Conservation (phyloP, 2,329 filamentous ascomycete species). For the Metarhizium humberi region DNA sequence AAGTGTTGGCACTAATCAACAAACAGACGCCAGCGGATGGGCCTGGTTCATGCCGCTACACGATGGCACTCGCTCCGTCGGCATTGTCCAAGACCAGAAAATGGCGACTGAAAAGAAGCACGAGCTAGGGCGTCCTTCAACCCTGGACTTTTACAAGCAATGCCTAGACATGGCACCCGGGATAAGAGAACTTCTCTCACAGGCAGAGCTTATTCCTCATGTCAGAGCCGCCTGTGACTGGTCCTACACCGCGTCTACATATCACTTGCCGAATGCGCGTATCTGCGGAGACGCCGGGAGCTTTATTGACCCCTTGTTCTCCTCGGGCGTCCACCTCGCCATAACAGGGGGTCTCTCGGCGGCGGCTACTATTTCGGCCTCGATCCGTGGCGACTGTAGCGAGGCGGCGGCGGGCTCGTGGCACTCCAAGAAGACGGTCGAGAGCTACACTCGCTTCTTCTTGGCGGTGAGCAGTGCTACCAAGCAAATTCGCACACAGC, state of each 20-base stretch:
- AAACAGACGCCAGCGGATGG: constrained; percentile 38
- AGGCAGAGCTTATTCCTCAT: constrained; percentile 22
- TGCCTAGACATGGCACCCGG: constrained; percentile 23
- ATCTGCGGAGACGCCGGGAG: constrained; percentile 36
- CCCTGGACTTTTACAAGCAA: constrained; percentile 23
- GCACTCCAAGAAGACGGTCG: constrained; percentile 35
- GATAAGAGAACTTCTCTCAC: constrained; percentile 18
- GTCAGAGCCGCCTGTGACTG: constrained; percentile 35
- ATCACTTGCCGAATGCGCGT: constrained; percentile 29
- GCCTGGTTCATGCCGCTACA: constrained; percentile 41
- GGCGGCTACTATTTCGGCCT: constrained; percentile 31
- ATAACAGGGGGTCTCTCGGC: constrained; percentile 33
- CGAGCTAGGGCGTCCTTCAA: constrained; percentile 5
- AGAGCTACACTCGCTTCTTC: constrained; percentile 38
- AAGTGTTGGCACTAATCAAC: no score
- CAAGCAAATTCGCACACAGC: constrained; percentile 29
- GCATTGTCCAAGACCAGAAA: constrained; percentile 32
- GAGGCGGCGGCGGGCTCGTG: constrained; percentile 27
- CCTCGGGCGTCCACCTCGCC: constrained; percentile 37
- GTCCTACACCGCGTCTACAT: constrained; percentile 35
- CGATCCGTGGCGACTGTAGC: constrained; percentile 24
- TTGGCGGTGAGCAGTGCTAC: constrained; percentile 14
- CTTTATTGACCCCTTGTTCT: constrained; percentile 41
- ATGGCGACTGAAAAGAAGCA: constrained; percentile 23
- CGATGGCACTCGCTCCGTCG: constrained; percentile 33